Base-by-base conservation (phyloP, 1,284 basidiomycete genomes). In the Sutorius eximius region DNA sequence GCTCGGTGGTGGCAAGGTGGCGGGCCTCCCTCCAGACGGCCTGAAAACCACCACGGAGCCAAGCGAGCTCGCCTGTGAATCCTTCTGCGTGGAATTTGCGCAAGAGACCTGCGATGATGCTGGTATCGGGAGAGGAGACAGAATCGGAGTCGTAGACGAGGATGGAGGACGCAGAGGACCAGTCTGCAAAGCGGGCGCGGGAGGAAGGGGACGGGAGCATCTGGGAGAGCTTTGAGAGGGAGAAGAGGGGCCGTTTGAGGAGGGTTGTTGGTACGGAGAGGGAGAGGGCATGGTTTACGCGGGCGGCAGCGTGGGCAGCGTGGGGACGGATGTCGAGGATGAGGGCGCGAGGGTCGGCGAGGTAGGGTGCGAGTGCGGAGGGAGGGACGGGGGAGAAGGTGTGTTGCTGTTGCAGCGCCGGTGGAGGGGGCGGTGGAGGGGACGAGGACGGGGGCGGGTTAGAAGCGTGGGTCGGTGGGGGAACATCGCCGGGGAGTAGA, bases 231-330 rank as follows among this genome's bases (percentile, higher is more conserved):
- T 86, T 86, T 33, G 83, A 76, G 10, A 95, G 79, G 27, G 87
- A 86, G 73, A 93, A 95, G 7, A 85, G 79, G 0, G 92, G 92
- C 1, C 94, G 86, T 58, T 93, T 93, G 66, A 99, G 87, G 27
- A 98, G 84, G 0, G 95, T 98, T 5, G 94, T 95, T 0, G 95
- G 95, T 5, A 97, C 91, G 45, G 92, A 93, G 54, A 98, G 82
- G 41, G 93, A 93, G 58, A 97, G 78, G n/a, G 95, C 88, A 41
- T 75, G 65, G 30, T 80, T 80, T 30, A 95, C 62, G 49, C 93
- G 87, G 12, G 85, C 86, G 15, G 78, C 68, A 1, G 81, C 72
- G 67, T 84, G 89, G 7, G 87, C 82, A 12, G 86, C 87, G 69
- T 92, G 89, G 1, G 94, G 86, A 0, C 95, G 86, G 53, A 98